phyloP scores from a whole-genome alignment of 1,139 yeast genomes.

The Candida mesenterica region DNA sequence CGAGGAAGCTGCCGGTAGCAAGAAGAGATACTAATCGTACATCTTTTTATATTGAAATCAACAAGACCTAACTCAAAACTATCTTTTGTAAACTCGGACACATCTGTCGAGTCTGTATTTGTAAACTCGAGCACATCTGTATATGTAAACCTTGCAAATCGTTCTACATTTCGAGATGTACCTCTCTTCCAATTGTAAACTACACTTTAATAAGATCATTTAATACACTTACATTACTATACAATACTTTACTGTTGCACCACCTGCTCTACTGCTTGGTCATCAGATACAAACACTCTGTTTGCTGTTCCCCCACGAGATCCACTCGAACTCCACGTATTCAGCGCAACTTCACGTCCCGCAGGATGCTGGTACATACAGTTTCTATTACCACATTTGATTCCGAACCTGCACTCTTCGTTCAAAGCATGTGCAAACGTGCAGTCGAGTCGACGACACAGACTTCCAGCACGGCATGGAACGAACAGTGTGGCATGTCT shows the following conservation, averaged over 20 bases:
- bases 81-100: too few relatives aligned
- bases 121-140: too few relatives aligned
- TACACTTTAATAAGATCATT: too few relatives aligned
- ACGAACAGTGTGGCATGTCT: conserved; percentile 77
- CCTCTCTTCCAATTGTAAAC: too few relatives aligned
- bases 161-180: too few relatives aligned
- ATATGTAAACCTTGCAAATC: background rate
- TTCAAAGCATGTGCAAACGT: conserved; percentile 75
- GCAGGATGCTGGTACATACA: conserved; percentile 82
- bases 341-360: conserved; percentile 50
- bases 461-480: conserved; percentile 77
- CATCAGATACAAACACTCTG: conserved; percentile 69
- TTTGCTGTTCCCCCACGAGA: conserved; percentile 37
- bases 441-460: conserved; percentile 78
- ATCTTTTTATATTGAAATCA: too few relatives aligned
- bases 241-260: conserved; percentile 30
- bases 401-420: conserved; percentile 79
- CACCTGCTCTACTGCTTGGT: conserved; percentile 73
- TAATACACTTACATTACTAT: too few relatives aligned
- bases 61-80: background rate
- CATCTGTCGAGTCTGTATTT: too few relatives aligned
- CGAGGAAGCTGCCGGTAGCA: conserved; percentile 74
- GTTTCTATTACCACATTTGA: conserved; percentile 62
- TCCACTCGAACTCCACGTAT: conserved; percentile 36
- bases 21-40: conserved; percentile 62